A percentile compares a stretch with the other conserved stretches of the same genome.
These are phyloP conservation scores for Plectosphaerella sp. DNA, from an alignment of 2,329 filamentous ascomycete genomes.

Conservation along the genomic window DNA sequence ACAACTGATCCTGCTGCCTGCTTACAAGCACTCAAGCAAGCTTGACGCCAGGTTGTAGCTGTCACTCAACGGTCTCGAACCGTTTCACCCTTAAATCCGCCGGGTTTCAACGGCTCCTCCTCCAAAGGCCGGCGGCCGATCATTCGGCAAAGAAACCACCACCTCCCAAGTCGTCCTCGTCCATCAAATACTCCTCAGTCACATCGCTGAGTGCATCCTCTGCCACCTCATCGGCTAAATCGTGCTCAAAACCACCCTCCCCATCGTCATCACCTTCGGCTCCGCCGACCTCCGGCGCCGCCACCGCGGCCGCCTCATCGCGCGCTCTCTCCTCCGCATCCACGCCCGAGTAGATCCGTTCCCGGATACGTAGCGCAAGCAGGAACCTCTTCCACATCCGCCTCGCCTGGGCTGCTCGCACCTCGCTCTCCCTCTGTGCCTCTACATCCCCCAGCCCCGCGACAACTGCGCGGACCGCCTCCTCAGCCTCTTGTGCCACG, in stretches of 20 bases:
- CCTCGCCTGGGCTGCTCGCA: slow-evolving; percentile 68
- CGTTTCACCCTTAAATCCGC: too few relatives aligned
- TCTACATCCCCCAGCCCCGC: slow-evolving; percentile 62
- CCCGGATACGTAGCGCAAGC: slow-evolving; percentile 69
- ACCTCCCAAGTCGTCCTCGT: slow-evolving; percentile 37
- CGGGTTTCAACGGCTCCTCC: too few relatives aligned
- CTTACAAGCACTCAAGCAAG: too few relatives aligned
- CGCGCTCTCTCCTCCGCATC: slow-evolving; percentile 40
- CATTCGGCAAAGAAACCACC: slow-evolving; percentile 39
- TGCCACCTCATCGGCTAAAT: slow-evolving; percentile 20
- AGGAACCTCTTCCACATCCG: slow-evolving; percentile 66
- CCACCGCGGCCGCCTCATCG: slow-evolving; percentile 15
- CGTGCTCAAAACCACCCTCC: slow-evolving; percentile 2
- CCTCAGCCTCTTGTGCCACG: slow-evolving; percentile 65
- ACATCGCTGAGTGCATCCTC: slow-evolving; percentile 33
- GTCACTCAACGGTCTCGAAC: too few relatives aligned
- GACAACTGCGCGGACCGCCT: slow-evolving; percentile 68
- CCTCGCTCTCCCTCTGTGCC: slow-evolving; percentile 61
- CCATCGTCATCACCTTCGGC: slow-evolving; percentile 5
- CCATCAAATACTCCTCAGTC: slow-evolving; percentile 39
- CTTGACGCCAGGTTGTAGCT: too few relatives aligned
- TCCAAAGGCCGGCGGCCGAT: background rate
- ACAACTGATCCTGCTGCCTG: too few relatives aligned
- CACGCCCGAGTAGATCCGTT: slow-evolving; percentile 63
- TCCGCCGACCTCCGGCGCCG: background rate